Evolutionary conservation across 163 green algal species (phyloP).

Genomic region (Scenedesmus sp.): DNA sequence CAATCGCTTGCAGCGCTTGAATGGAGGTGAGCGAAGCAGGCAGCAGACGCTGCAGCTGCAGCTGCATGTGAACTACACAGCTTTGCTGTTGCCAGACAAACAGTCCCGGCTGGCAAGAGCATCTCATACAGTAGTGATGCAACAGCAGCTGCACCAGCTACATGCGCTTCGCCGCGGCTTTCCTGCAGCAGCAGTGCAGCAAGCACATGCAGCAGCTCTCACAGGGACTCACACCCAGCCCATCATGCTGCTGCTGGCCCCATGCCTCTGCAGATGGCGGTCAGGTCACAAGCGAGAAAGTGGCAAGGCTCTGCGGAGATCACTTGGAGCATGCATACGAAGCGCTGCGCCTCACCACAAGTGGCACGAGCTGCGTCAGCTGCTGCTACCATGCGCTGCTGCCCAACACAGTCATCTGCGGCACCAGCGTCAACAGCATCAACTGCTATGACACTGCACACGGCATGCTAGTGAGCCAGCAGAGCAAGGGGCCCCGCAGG

Average conservation of each 20-base stretch:
- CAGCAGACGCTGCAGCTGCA: too few species aligned
- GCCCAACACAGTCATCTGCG: background rate
- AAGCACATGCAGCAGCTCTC: background rate
- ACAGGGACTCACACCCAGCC: background rate
- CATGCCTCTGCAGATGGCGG: background rate
- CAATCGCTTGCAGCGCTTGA: background rate
- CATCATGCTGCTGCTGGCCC: background rate
- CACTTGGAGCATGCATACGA: slow-evolving; percentile 45
- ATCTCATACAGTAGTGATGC: too few species aligned
- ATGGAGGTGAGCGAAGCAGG: background rate
- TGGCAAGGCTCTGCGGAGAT: slow-evolving; percentile 40
- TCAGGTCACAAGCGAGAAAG: slow-evolving; percentile 8
- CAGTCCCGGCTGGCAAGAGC: too few species aligned
- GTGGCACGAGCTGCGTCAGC: slow-evolving; percentile 25
- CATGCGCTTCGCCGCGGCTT: too few species aligned
- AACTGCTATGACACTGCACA: background rate
- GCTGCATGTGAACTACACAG: too few species aligned
- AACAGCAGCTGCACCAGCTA: too few species aligned
- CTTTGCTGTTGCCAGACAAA: too few species aligned
- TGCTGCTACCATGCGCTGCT: background rate
- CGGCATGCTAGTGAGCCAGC: background rate
- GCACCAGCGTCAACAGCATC: slow-evolving; percentile 10
- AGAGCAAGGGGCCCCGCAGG: background rate
- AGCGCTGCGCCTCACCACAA: slow-evolving; percentile 35
- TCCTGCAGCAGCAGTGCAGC: background rate